Conservation (phyloP, 306 rosid genomes). For the Castanospermum australe region DNA sequence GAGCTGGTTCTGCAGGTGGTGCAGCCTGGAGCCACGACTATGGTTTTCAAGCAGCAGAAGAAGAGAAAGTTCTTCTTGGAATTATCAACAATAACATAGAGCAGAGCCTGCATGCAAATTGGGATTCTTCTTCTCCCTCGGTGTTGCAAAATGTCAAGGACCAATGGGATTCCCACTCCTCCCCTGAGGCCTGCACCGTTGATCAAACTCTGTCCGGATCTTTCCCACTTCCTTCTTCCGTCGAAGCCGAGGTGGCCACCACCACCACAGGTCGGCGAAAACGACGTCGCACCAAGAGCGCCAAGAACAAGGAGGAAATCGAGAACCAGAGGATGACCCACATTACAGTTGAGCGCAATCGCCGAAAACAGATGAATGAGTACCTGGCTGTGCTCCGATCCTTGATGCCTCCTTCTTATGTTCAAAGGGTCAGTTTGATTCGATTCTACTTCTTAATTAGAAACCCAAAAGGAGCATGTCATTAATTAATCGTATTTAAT, state of each 20-base stretch:
- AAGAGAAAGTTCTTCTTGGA: constrained; percentile 35
- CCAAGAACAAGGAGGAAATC: constrained; percentile 77
- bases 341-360: constrained; percentile 92
- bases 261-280: constrained; percentile 44
- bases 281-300: constrained; percentile 63
- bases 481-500: background rate
- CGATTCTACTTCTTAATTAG: background rate
- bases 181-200: constrained; percentile 36
- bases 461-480: background rate
- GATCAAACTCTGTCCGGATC: background rate
- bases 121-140: constrained; percentile 30
- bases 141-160: constrained; percentile 28
- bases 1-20: background rate
- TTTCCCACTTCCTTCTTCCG: background rate
- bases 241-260: background rate
- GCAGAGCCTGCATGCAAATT: constrained; percentile 30
- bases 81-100: constrained; percentile 34
- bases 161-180: constrained; percentile 37
- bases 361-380: constrained; percentile 90
- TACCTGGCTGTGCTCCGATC: constrained; percentile 77
- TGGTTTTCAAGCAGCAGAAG: constrained; percentile 20
- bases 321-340: constrained; percentile 94
- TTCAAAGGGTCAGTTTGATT: constrained; percentile 66
- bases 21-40: background rate
- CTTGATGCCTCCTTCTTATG: constrained; percentile 87